Evolutionary conservation across 495 filamentous ascomycete genomes (phyloP).

Genomic region (Aspergillus funiculosus): DNA sequence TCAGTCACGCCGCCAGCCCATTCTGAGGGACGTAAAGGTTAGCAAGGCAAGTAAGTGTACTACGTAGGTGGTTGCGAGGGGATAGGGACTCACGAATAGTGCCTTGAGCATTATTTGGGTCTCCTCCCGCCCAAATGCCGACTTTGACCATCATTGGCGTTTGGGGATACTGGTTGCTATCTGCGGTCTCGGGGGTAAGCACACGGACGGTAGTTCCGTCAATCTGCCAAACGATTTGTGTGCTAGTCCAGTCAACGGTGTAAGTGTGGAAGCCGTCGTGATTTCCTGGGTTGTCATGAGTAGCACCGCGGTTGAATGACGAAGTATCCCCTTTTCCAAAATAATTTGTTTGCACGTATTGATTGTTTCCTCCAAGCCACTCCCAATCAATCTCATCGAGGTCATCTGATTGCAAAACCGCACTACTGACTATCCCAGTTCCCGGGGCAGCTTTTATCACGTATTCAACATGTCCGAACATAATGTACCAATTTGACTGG

Average conservation of each 20-base stretch:
- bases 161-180: constrained; percentile 69
- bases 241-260: constrained; percentile 74
- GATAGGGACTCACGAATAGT: constrained; percentile 58
- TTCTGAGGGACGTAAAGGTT: constrained; percentile 38
- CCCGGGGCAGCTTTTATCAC: constrained; percentile 56
- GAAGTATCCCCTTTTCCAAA: constrained; percentile 77
- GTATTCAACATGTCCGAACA: constrained; percentile 60
- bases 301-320: constrained; percentile 57
- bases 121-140: constrained; percentile 84
- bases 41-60: constrained; percentile 14
- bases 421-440: constrained; percentile 63
- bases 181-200: constrained; percentile 57
- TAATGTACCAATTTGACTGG: constrained; percentile 67
- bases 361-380: constrained; percentile 63
- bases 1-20: constrained; percentile 84
- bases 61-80: background rate
- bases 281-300: constrained; percentile 46
- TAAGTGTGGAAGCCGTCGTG: constrained; percentile 70
- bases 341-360: constrained; percentile 70
- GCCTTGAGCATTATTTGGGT: constrained; percentile 52
- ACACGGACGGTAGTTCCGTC: constrained; percentile 64
- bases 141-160: constrained; percentile 80
- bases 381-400: constrained; percentile 92
- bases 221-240: constrained; percentile 65
- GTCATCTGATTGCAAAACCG: constrained; percentile 77